Percentiles rank a stretch among this genome's conserved stretches.
phyloP scores from a whole-genome alignment of 176 grass and related monocot species.

The Oryza longistaminata region DNA sequence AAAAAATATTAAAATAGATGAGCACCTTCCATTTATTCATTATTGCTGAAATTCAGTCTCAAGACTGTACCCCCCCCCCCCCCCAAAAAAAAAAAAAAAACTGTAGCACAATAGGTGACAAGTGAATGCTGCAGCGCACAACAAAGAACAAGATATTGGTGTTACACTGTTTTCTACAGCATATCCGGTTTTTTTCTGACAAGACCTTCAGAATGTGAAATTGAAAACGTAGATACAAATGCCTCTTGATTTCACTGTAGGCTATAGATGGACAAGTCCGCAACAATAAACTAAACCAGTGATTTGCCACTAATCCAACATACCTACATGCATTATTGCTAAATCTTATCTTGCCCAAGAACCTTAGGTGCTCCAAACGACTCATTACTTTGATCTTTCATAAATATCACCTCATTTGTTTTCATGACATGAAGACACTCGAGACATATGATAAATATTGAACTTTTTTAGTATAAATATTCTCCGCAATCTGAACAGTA shows the following conservation, averaged over 20 bases:
- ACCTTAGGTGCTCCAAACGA: not conserved
- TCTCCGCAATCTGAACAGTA: not conserved
- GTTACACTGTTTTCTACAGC: not conserved
- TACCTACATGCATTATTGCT: not conserved
- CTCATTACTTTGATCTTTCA: not conserved
- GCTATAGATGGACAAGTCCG: constrained; percentile 3
- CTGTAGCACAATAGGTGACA: constrained; percentile 22
- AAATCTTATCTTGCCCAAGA: constrained; percentile 19
- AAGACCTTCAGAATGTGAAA: not conserved
- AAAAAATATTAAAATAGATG: not conserved
- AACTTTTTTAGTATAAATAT: not conserved
- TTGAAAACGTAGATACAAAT: constrained; percentile 29
- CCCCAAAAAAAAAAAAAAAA: too few species aligned
- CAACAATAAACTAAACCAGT: constrained; percentile 11
- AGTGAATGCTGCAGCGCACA: not conserved
- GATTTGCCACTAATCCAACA: constrained; percentile 2
- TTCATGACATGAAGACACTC: not conserved
- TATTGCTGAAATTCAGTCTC: not conserved
- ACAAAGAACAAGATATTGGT: not conserved
- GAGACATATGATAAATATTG: constrained; percentile 1
- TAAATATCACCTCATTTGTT: not conserved
- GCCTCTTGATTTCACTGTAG: constrained; percentile 17
- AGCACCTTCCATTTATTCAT: not conserved
- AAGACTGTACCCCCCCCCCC: not conserved
- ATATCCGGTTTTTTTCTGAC: not conserved